Base-by-base conservation (phyloP, 2,329 filamentous ascomycete genomes). In the Teratosphaeria nubilosa region DNA sequence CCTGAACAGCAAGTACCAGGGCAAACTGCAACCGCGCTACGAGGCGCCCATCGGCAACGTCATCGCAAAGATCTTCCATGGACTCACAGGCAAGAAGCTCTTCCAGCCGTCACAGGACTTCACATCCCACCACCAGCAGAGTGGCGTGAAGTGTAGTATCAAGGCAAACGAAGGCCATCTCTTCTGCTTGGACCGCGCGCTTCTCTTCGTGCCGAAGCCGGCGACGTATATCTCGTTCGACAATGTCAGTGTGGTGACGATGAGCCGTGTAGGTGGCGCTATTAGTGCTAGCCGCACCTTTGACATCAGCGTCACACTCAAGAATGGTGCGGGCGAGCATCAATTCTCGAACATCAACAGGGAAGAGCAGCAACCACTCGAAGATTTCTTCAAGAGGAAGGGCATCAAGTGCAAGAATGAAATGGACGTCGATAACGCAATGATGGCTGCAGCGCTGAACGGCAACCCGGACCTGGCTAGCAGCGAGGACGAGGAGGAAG, bases 321-420 rank as follows among this genome's bases (percentile, higher is more conserved):
- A 96, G 80, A 84, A 80, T 65, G 89, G 88, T n/a, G 81, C 84
- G 56, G 88, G 88, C 58, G 91, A 95, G 69, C 90, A 91, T 67
- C 91, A 96, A 70, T 99, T 99, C 78, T 96, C 91, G 77, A 99
- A 99, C 79, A 99, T 99, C 74, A 99, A 96, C 73, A 88, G 92
- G 66, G 94, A 99, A 77, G 94, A 99, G 72, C 90, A 97, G 74
- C 89, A 94, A 76, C 89, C 90, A 6, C 83, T 99, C n/a, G 94
- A 99, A 74, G 86, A 87, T 65, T 99, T 99, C 78, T 96, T 99
- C 83, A 94, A 95, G 76, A 84, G 90, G 66, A 97, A 97, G 80
- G 88, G 87, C 61, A 82, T 99, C 69, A 89, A 92, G 57, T 91
- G 95, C 58, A 97, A 96, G 85, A 99, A 99, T 73, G 94, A 99